Evolutionary conservation across 1,284 basidiomycete species (phyloP).

Genomic region (Irpex sp.): DNA sequence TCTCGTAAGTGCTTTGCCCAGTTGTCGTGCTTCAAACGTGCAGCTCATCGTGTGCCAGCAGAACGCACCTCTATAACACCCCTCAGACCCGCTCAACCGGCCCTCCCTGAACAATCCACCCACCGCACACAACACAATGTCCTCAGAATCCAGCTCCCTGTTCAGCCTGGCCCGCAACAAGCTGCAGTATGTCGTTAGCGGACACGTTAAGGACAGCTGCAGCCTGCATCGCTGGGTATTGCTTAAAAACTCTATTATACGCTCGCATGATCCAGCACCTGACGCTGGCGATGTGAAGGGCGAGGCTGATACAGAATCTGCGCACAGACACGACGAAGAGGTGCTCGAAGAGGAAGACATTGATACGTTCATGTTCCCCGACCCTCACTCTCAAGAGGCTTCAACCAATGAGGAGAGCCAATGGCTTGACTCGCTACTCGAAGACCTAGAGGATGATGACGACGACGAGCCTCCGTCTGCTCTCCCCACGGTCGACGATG

Average conservation of each 20-base stretch:
- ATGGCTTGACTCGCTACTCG: constrained; percentile 77
- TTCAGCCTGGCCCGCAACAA: constrained; percentile 70
- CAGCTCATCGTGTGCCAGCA: constrained; percentile 15
- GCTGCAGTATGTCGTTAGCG: constrained; percentile 57
- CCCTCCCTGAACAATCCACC: constrained; percentile 12
- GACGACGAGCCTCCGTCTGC: constrained; percentile 43
- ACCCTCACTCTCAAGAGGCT: constrained; percentile 52
- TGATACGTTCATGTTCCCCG: constrained; percentile 73
- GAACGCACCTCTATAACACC: constrained; percentile 22
- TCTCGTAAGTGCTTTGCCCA: constrained; percentile 24
- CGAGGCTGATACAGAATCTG: constrained; percentile 36
- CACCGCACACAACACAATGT: constrained; percentile 32
- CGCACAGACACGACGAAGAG: constrained; percentile 40
- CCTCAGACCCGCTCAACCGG: constrained; percentile 28
- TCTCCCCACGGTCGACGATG: constrained; percentile 47
- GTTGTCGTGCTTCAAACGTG: constrained; percentile 8
- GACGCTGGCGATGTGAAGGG: constrained; percentile 25
- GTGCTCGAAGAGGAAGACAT: constrained; percentile 45
- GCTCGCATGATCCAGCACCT: constrained; percentile 39
- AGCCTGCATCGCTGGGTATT: constrained; percentile 83
- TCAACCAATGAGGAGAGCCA: constrained; percentile 58
- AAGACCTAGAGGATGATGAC: constrained; percentile 62
- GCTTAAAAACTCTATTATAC: constrained; percentile 76
- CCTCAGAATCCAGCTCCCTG: constrained; percentile 38
- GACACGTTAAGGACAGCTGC: constrained; percentile 54